Evolutionary conservation across 495 filamentous ascomycete species (phyloP), one percentile per base, ranked within the genome.

Genomic region (Penicillium arizonense): DNA sequence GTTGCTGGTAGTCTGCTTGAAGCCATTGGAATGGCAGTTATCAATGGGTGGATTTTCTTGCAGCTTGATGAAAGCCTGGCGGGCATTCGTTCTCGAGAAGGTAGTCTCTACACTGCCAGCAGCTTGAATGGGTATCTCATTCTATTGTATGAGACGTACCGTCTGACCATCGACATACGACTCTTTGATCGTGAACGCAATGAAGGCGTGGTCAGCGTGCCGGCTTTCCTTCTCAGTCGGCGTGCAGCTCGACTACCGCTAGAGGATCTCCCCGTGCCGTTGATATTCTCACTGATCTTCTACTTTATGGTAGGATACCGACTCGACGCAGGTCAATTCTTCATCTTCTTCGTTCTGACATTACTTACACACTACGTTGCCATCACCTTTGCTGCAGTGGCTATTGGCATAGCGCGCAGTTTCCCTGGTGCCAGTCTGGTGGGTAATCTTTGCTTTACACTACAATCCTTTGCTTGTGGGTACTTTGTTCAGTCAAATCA

Each of bases 281-380:
- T 90, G 20, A 56, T 88, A 4, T 91, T 85, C 48, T 80, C 78
- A 21, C 62, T 82, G 42, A 87, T 88, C 5, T 87, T 77, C 62
- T 91, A 91, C 62, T 89, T 87, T 63, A 88, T 90, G 84, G 81
- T 81, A 33, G 87, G 86, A 34, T 88, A 88, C 59, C 79, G 85
- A 32, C 63, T 74, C 2, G 71, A 82, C 12, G 79, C 76, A 3
- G 61, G 47, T 1, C 81, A 85, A 39, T 90, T 87, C 61, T 84
- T 91, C 50, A 82, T 78, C 5, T 91, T 89, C 64, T 84, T 90
- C 50, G 63, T 74, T 5, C 63, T 90, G 26, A 72, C 80, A 0
- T 54, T 91, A 4, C 65, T 91, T 5, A 78, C 76, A 23, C 87
- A 91, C 50, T 88, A 85, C 52, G 81, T 83, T 51, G 78, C 83